Conservation (phyloP, 306 rosid genomes). For the Acacia acuminata region DNA sequence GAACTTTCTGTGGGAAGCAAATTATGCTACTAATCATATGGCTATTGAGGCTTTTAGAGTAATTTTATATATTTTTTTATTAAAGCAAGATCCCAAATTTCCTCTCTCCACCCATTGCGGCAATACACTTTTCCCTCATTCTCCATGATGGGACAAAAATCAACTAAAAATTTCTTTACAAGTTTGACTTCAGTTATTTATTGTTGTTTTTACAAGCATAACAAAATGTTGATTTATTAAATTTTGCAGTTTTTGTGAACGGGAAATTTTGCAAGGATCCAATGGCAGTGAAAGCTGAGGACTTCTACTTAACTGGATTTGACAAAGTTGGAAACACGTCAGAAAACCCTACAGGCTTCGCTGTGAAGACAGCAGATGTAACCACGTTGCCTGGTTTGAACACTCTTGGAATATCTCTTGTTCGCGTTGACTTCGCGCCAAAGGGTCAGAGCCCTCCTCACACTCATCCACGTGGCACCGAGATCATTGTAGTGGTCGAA, state of each 20-base stretch:
- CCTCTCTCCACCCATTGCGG: too few species aligned
- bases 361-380: not conserved
- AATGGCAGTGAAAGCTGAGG: not conserved
- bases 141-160: too few species aligned
- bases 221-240: too few species aligned
- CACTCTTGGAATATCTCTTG: not conserved
- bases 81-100: too few species aligned
- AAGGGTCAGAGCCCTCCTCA: not conserved
- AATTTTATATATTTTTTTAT: too few species aligned
- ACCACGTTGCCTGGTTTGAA: not conserved
- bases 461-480: not conserved
- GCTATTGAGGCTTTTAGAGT: too few species aligned
- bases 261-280: not conserved
- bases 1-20: too few species aligned
- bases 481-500: not conserved
- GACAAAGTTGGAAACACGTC: not conserved
- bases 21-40: too few species aligned
- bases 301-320: not conserved
- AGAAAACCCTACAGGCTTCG: not conserved
- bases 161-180: too few species aligned
- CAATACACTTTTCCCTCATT: too few species aligned
- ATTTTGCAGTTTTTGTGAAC: not conserved
- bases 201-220: too few species aligned
- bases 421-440: not conserved
- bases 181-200: too few species aligned